Evolutionary conservation across 345 rosid species (phyloP).

Genomic region (Eucalyptus cloeziana): DNA sequence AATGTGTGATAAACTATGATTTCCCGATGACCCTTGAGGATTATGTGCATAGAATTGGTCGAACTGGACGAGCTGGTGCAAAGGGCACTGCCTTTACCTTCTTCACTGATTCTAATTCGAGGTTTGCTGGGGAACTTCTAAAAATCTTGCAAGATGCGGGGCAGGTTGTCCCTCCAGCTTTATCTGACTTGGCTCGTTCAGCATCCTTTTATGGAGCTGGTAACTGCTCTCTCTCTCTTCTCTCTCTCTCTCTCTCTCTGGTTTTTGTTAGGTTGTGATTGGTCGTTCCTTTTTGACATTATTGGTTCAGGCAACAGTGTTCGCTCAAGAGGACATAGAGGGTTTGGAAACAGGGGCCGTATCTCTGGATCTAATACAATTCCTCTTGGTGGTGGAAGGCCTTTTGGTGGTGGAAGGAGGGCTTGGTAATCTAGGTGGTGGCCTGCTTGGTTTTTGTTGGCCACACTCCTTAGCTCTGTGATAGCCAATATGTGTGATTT

Average conservation of each 20-base stretch:
- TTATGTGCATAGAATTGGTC: conserved; percentile 92
- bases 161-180: conserved; percentile 58
- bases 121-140: conserved; percentile 74
- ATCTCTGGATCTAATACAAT: conserved; percentile 67
- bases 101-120: conserved; percentile 75
- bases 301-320: conserved; percentile 55
- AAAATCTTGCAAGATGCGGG: conserved; percentile 91
- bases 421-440: conserved; percentile 24
- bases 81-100: conserved; percentile 83
- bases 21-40: conserved; percentile 90
- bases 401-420: conserved; percentile 61
- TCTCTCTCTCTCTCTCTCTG: neutral
- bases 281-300: neutral
- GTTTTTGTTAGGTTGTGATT: neutral
- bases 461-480: neutral
- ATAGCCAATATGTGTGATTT: neutral
- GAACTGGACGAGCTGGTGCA: conserved; percentile 99
- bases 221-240: neutral
- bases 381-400: conserved; percentile 44
- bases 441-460: neutral
- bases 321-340: conserved; percentile 74
- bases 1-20: conserved; percentile 95
- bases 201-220: conserved; percentile 44
- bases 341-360: conserved; percentile 44
- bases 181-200: conserved; percentile 52